phyloP scores from a whole-genome alignment of 371 early-diverging fungal species.

The Rhizomucor miehei region DNA sequence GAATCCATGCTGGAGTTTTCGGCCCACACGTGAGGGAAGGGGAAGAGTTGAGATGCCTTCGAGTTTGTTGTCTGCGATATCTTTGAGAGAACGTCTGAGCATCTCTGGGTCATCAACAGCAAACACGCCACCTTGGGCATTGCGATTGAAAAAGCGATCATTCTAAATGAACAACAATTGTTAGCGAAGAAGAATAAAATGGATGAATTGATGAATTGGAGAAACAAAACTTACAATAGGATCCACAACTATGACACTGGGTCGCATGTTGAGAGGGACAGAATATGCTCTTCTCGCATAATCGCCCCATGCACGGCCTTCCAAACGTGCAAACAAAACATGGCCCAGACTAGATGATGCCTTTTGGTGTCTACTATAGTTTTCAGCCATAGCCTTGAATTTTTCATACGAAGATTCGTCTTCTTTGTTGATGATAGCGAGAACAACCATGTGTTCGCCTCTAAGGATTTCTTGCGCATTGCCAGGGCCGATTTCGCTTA shows the following conservation, averaged over 20 bases:
- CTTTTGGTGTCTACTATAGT: conserved; percentile 8
- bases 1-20: conserved; percentile 11
- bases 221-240: conserved; percentile 10
- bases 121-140: conserved; percentile 11
- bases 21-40: conserved; percentile 12
- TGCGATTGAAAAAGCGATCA: conserved; percentile 10
- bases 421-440: conserved; percentile 22
- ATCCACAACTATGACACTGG: conserved; percentile 25
- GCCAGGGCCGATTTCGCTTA: conserved; percentile 25
- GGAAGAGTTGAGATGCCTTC: conserved; percentile 19
- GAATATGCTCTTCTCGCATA: conserved; percentile 18
- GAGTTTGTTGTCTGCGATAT: conserved; percentile 7
- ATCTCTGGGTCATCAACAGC: conserved; percentile 14
- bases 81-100: conserved; percentile 9
- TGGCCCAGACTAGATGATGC: conserved; percentile 7
- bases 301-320: conserved; percentile 17
- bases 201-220: background rate
- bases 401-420: conserved; percentile 13
- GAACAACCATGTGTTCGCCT: conserved; percentile 25
- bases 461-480: conserved; percentile 34
- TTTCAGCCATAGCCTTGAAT: conserved; percentile 18
- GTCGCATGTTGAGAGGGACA: conserved; percentile 12
- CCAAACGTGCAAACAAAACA: conserved; percentile 24
- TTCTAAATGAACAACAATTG: conserved; percentile 5
- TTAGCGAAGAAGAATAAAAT: background rate